These are phyloP conservation scores for Chalciporus pseudorubinellus DNA, from an alignment of 768 basidiomycete species.

Conservation along the genomic window DNA sequence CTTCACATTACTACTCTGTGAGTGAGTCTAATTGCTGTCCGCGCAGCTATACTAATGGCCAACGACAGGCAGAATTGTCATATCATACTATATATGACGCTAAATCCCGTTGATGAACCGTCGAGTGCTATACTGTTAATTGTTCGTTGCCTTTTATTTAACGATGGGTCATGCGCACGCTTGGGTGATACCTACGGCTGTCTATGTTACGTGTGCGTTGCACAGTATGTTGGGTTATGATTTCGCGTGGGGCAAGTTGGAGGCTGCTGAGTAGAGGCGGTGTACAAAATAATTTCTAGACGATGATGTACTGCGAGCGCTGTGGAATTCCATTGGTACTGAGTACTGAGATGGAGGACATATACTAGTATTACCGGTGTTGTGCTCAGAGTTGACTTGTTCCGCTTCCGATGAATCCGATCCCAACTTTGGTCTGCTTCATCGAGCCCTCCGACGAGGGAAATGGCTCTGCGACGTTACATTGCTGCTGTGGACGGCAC, in stretches of 20 bases:
- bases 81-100: not conserved
- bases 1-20: not conserved
- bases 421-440: not conserved
- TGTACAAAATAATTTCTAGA: not conserved
- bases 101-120: not conserved
- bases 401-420: not conserved
- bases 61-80: conserved; percentile 4
- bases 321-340: not conserved
- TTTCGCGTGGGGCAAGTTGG: not conserved
- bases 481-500: conserved; percentile 65
- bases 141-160: conserved; percentile 5
- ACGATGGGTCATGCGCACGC: conserved; percentile 2
- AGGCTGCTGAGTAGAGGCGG: not conserved
- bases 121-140: conserved; percentile 1
- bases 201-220: not conserved
- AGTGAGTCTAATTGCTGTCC: not conserved
- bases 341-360: no score
- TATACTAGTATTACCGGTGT: no score
- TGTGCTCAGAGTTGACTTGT: no score
- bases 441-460: not conserved
- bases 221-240: not conserved
- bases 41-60: not conserved
- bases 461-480: conserved; percentile 57
- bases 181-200: not conserved
- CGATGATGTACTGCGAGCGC: not conserved